Evolutionary conservation across 2,329 filamentous ascomycete species (phyloP).

Genomic region (Calonectria leucothoes): DNA sequence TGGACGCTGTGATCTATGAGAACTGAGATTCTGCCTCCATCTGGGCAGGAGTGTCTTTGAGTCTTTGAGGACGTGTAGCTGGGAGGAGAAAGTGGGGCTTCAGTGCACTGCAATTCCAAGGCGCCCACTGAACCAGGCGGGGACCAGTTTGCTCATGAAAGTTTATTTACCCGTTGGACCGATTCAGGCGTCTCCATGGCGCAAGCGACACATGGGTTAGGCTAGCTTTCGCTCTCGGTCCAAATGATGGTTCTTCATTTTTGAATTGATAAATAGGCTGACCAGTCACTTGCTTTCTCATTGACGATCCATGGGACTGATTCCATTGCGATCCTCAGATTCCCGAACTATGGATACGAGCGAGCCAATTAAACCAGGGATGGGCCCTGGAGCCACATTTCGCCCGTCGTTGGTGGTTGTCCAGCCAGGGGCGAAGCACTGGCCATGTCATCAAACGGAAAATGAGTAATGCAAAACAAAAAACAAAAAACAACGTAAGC

Average conservation of each 20-base stretch:
- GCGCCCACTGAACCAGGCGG: not conserved
- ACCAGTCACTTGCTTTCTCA: not conserved
- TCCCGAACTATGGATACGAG: not conserved
- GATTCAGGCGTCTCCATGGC: not conserved
- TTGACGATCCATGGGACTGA: not conserved
- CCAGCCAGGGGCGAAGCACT: not conserved
- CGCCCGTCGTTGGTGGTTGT: not conserved
- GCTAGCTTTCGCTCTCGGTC: not conserved
- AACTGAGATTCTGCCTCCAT: no score
- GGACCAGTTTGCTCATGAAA: not conserved
- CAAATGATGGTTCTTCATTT: no score
- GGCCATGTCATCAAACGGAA: not conserved
- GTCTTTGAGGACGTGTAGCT: no score
- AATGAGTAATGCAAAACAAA: not conserved
- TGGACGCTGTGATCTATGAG: no score
- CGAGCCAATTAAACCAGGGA: not conserved
- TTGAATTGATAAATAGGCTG: not conserved
- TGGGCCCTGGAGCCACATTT: not conserved
- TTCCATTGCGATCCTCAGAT: not conserved
- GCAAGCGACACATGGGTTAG: not conserved
- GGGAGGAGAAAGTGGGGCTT: no score
- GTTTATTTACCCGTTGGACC: not conserved
- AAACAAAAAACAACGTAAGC: not conserved
- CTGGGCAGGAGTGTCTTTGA: no score
- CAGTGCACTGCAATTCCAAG: not conserved